Evolutionary conservation across 257 asterid species (phyloP).

Genomic region (Jacaranda mimosifolia): DNA sequence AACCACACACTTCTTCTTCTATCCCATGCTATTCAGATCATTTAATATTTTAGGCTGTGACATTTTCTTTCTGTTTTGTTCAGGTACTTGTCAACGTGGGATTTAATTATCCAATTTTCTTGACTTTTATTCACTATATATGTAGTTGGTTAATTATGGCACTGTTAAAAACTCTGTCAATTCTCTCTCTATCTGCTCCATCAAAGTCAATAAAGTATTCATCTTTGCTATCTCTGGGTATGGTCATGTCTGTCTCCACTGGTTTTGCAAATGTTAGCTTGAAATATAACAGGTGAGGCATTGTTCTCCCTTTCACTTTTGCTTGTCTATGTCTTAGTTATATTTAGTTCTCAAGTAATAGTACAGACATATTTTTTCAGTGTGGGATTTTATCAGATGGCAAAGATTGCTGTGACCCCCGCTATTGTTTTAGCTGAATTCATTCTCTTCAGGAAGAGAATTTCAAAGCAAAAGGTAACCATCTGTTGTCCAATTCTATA

Average conservation of each 20-base stretch:
- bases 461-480: slow-evolving; percentile 74
- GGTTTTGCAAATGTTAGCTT: slow-evolving; percentile 99
- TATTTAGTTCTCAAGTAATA: slow-evolving; percentile 30
- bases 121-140: slow-evolving; percentile 88
- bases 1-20: slow-evolving; percentile 35
- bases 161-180: slow-evolving; percentile 70
- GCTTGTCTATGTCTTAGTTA: slow-evolving; percentile 3
- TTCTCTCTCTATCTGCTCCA: slow-evolving; percentile 83
- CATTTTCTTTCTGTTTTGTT: slow-evolving; percentile 14
- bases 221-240: slow-evolving; percentile 87
- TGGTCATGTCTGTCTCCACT: slow-evolving; percentile 98
- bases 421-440: slow-evolving; percentile 94
- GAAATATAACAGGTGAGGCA: slow-evolving; percentile 86
- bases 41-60: slow-evolving; percentile 19
- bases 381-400: slow-evolving; percentile 99
- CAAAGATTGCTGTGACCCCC: slow-evolving; percentile 97
- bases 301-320: slow-evolving; percentile 4
- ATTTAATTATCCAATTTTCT: slow-evolving; percentile 89
- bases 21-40: not conserved
- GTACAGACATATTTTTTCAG: slow-evolving; percentile 52
- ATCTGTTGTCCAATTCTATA: not conserved
- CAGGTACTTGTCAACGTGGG: slow-evolving; percentile 95
- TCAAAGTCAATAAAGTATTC: slow-evolving; percentile 76
- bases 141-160: slow-evolving; percentile 96
- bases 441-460: slow-evolving; percentile 70